Evolutionary conservation across 352 stramenopile species (phyloP).

Genomic region (Globisporangium nagaii): DNA sequence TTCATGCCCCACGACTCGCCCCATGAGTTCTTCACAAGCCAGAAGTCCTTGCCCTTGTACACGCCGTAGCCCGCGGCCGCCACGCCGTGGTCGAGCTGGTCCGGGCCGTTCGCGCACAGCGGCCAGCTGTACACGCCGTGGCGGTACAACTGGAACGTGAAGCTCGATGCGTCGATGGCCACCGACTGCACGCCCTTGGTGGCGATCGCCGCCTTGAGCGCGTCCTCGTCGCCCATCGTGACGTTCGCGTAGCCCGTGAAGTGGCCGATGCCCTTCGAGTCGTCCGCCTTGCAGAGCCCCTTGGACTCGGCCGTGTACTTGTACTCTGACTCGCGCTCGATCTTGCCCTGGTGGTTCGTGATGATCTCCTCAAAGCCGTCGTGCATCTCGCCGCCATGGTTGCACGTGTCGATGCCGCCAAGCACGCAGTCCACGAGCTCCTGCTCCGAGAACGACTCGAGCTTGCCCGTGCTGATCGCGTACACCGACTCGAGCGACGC

Average conservation of each 20-base stretch:
- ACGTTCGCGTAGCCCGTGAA: constrained; percentile 69
- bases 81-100: constrained; percentile 93
- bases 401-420: constrained; percentile 27
- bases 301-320: constrained; percentile 30
- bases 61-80: constrained; percentile 90
- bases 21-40: constrained; percentile 95
- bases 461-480: constrained; percentile 31
- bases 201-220: constrained; percentile 83
- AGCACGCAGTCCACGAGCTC: constrained; percentile 43
- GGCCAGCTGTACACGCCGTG: constrained; percentile 55
- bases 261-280: constrained; percentile 27
- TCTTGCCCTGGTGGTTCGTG: constrained; percentile 31
- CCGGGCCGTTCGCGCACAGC: constrained; percentile 23
- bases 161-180: constrained; percentile 80
- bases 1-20: constrained; percentile 81
- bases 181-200: constrained; percentile 82
- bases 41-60: constrained; percentile 89
- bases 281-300: constrained; percentile 26
- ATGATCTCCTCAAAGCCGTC: constrained; percentile 38
- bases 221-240: constrained; percentile 63
- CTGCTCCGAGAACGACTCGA: constrained; percentile 46
- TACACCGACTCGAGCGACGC: constrained; percentile 27
- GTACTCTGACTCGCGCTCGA: constrained; percentile 28
- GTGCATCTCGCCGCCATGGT: constrained; percentile 35
- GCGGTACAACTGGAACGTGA: constrained; percentile 79